Evolutionary conservation across 768 basidiomycete genomes (phyloP).

Genomic region (Xerocomellus intermedius): DNA sequence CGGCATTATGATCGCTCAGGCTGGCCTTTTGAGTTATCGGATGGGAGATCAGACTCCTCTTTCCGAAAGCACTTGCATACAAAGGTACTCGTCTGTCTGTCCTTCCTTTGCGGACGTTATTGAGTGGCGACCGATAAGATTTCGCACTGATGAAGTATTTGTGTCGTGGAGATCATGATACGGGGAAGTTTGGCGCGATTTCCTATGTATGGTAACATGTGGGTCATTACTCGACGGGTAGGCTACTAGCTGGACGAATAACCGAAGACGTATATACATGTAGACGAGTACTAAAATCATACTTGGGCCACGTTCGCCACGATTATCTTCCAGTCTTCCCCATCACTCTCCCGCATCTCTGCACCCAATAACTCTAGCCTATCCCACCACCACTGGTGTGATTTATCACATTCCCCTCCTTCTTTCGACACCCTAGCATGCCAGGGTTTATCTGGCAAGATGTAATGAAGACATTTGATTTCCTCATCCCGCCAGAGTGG

Average conservation of each 20-base stretch:
- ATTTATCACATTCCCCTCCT: conserved; percentile 49
- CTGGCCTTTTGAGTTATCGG: conserved; percentile 85
- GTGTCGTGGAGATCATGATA: conserved; percentile 73
- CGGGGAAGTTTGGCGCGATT: not conserved
- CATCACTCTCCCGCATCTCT: conserved; percentile 45
- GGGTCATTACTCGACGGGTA: no score
- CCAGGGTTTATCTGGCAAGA: conserved; percentile 88
- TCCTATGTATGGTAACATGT: not conserved
- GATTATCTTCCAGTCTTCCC: conserved; percentile 50
- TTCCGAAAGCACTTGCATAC: conserved; percentile 83
- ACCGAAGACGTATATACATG: not conserved
- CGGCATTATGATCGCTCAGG: conserved; percentile 99
- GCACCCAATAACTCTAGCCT: conserved; percentile 44
- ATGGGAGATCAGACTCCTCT: conserved; percentile 86
- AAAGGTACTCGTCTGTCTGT: conserved; percentile 53
- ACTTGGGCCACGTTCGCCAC: conserved; percentile 43
- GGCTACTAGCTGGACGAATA: not conserved
- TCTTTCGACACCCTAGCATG: conserved; percentile 44
- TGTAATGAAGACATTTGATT: conserved; percentile 85
- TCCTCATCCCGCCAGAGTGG: conserved; percentile 83
- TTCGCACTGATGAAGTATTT: conserved; percentile 91
- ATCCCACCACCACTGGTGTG: conserved; percentile 83
- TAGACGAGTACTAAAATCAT: not conserved
- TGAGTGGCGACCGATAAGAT: conserved; percentile 49
- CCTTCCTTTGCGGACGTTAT: not conserved